phyloP scores from a whole-genome alignment of 257 asterid genomes.

The Solanum peruvianum region DNA sequence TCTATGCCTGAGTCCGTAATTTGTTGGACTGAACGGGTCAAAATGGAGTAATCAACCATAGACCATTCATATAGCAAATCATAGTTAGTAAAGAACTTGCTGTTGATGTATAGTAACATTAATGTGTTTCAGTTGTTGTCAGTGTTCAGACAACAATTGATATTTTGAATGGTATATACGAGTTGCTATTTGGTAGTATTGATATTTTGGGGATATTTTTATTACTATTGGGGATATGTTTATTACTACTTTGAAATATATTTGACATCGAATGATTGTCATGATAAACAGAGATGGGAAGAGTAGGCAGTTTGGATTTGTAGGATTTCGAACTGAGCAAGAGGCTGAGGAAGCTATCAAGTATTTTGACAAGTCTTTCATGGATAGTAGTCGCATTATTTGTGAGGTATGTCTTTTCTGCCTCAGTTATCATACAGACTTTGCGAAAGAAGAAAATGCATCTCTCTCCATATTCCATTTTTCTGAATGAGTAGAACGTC shows the following conservation, averaged over 20 bases:
- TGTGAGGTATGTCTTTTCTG: constrained; percentile 55
- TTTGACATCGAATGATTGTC: background rate
- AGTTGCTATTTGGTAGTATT: background rate
- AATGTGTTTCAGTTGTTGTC: background rate
- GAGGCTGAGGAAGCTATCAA: constrained; percentile 64
- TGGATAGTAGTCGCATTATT: constrained; percentile 56
- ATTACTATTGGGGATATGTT: background rate
- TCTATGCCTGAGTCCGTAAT: background rate
- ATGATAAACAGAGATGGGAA: constrained; percentile 65
- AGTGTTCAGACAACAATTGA: background rate
- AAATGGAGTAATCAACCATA: background rate
- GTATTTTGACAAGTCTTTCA: constrained; percentile 55
- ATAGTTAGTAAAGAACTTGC: background rate
- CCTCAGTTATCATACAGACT: background rate
- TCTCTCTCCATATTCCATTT: background rate
- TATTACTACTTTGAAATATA: background rate
- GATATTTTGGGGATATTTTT: background rate
- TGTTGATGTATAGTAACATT: background rate
- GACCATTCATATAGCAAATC: background rate
- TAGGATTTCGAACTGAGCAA: constrained; percentile 64
- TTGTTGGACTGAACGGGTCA: background rate
- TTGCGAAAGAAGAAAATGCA: background rate
- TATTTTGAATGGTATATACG: background rate
- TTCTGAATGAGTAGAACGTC: background rate
- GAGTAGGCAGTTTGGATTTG: constrained; percentile 81